Conservation (phyloP, 2,329 filamentous ascomycete genomes). For the Colletotrichum godetiae region DNA sequence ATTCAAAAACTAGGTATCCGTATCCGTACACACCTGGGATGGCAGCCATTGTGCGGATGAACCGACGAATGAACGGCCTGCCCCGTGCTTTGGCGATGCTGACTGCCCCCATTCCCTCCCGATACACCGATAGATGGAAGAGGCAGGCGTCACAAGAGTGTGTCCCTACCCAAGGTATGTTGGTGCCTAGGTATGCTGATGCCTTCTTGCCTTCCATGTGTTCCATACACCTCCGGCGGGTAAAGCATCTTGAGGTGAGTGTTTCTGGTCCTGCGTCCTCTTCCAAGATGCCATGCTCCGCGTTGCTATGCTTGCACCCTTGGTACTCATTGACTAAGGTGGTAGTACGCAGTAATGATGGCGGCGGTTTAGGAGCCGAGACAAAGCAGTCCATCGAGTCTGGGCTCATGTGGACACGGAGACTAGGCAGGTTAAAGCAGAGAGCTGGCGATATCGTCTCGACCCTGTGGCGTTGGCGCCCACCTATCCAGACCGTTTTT, state of each 20-base stretch:
- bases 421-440: too few relatives aligned
- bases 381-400: too few relatives aligned
- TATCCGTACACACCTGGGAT: not conserved
- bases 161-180: too few relatives aligned
- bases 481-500: not conserved
- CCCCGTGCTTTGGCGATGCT: not conserved
- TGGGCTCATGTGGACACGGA: too few relatives aligned
- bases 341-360: not conserved
- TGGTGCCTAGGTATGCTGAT: too few relatives aligned
- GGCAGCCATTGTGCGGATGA: not conserved
- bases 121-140: not conserved
- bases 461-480: not conserved
- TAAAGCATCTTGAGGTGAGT: not conserved
- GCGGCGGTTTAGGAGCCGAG: not conserved
- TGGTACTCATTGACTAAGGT: not conserved
- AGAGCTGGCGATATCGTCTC: not conserved
- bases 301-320: not conserved
- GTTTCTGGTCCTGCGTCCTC: not conserved
- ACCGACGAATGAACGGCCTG: conserved; percentile 15
- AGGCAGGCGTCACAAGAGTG: not conserved
- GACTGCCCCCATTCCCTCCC: not conserved
- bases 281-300: not conserved
- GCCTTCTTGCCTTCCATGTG: too few relatives aligned
- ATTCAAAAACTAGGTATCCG: too few relatives aligned
- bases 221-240: too few relatives aligned